phyloP scores from a whole-genome alignment of 305 asterid genomes.

The Fraxinus latifolia region DNA sequence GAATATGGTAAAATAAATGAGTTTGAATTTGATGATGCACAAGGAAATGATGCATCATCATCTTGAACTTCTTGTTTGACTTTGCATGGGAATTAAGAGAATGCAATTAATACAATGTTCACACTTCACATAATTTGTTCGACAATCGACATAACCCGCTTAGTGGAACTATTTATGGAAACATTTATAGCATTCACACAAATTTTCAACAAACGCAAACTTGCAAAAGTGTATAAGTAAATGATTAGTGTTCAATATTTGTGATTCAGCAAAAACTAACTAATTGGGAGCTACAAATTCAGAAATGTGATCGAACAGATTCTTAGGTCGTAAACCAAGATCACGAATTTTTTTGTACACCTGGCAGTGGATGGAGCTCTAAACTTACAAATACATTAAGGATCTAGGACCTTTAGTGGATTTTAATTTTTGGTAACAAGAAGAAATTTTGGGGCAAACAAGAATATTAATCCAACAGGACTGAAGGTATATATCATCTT shows the following conservation, averaged over 20 bases:
- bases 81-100: neutral
- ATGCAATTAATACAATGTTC: neutral
- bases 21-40: neutral
- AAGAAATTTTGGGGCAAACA: neutral
- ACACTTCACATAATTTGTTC: neutral
- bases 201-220: neutral
- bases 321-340: neutral
- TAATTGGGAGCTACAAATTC: neutral
- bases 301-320: neutral
- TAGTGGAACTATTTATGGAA: neutral
- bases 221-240: neutral
- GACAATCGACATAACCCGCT: neutral
- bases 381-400: neutral
- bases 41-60: neutral
- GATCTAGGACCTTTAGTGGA: neutral
- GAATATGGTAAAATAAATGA: neutral
- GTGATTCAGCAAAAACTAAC: neutral
- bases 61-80: neutral
- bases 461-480: neutral
- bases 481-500: neutral
- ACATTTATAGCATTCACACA: neutral
- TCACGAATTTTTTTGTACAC: neutral
- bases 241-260: neutral
- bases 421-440: neutral
- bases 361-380: neutral